Conservation (phyloP, 148 eudicot genomes). For the Vaccinium vitisidaea region DNA sequence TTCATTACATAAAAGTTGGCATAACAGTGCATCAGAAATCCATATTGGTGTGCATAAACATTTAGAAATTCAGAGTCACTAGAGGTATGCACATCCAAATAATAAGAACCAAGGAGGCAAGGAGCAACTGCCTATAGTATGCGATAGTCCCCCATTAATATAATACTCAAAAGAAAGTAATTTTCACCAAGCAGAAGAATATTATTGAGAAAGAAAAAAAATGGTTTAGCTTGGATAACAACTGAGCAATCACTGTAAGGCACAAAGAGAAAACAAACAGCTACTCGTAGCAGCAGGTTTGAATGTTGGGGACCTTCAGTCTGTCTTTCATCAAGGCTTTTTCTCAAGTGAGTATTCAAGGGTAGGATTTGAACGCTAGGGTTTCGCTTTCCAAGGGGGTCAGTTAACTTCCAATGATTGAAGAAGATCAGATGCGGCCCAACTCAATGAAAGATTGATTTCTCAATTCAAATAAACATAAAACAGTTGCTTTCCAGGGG, state of each 20-base stretch:
- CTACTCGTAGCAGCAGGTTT: too few species aligned
- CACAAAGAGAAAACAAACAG: not conserved
- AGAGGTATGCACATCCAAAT: not conserved
- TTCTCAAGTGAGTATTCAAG: too few species aligned
- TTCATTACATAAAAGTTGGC: not conserved
- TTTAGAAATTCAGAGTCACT: not conserved
- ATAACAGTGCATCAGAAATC: not conserved
- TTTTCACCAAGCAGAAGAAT: not conserved
- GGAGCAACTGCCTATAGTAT: not conserved
- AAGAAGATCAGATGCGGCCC: too few species aligned
- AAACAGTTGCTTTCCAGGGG: too few species aligned
- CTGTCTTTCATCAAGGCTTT: too few species aligned
- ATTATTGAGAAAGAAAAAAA: too few species aligned
- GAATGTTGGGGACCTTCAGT: too few species aligned
- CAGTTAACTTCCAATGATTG: too few species aligned
- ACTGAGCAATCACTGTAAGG: not conserved
- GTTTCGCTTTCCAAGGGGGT: too few species aligned
- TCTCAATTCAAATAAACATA: too few species aligned
- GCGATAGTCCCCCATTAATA: not conserved
- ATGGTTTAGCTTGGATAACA: not conserved
- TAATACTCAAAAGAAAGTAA: not conserved
- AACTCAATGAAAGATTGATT: too few species aligned
- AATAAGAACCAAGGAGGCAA: not conserved
- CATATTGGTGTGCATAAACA: not conserved
- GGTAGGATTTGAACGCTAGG: too few species aligned